Evolutionary conservation across 2,329 filamentous ascomycete species (phyloP).

Genomic region (Colletotrichum viniferum): DNA sequence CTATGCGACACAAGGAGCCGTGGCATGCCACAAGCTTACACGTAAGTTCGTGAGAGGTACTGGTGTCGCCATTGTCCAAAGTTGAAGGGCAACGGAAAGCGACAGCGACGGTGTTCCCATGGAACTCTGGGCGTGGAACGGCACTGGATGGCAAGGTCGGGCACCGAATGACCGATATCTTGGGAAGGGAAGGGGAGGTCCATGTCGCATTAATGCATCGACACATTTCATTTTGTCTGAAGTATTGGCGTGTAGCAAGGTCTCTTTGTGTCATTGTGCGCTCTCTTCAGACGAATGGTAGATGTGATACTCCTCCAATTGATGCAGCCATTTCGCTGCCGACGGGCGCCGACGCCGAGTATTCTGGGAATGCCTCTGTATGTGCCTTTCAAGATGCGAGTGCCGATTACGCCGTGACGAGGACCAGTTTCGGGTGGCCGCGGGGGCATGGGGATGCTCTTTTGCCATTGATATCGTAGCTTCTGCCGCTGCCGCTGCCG

Average conservation of each 20-base stretch:
- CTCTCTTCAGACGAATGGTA: not conserved
- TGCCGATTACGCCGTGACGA: not conserved
- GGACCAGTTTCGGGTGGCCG: not conserved
- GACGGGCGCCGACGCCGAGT: not conserved
- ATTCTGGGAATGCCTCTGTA: not conserved
- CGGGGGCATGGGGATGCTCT: not conserved
- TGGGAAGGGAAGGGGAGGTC: not conserved
- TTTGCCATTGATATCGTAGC: not conserved
- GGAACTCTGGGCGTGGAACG: not conserved
- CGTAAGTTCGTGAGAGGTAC: not conserved
- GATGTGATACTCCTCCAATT: not conserved
- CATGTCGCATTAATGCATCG: not conserved
- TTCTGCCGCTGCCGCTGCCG: not conserved
- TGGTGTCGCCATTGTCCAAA: not conserved
- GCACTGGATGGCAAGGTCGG: not conserved
- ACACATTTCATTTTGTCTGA: not conserved
- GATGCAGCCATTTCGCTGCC: not conserved
- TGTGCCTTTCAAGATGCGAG: not conserved
- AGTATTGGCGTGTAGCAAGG: not conserved
- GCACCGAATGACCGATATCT: not conserved
- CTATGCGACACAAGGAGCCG: not conserved
- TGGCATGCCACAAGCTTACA: slow-evolving; percentile 1
- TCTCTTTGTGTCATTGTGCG: not conserved
- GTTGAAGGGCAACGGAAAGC: not conserved
- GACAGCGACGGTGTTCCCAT: not conserved